A percentile compares a stretch with the other conserved stretches of the same genome.
These are phyloP conservation scores for Litchi chinensis DNA, from an alignment of 345 rosid genomes.

Conservation along the genomic window DNA sequence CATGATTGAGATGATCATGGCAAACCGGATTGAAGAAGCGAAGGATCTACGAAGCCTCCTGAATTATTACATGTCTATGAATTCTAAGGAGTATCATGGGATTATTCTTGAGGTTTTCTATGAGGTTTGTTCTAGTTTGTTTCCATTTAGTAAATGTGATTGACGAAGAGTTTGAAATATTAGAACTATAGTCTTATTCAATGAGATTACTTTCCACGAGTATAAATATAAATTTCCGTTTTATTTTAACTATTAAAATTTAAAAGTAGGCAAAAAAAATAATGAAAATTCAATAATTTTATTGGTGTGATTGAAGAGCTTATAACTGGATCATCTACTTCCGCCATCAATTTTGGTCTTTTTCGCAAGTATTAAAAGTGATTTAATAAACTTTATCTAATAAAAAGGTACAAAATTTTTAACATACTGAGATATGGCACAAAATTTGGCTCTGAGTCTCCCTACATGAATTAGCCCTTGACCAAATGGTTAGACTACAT, in stretches of 20 bases:
- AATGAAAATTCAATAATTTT: no score
- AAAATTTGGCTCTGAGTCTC: background rate
- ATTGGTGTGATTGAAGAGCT: no score
- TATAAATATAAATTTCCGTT: no score
- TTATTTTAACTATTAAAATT: no score
- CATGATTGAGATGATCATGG: slow-evolving; percentile 76
- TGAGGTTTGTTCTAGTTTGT: slow-evolving; percentile 74
- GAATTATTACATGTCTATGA: slow-evolving; percentile 82
- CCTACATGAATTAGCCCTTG: background rate
- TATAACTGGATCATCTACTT: no score
- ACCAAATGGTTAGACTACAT: background rate
- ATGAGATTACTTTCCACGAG: background rate
- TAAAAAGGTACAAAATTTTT: no score
- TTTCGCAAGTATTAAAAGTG: no score
- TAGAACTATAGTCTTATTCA: background rate
- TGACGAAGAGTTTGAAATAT: slow-evolving; percentile 16
- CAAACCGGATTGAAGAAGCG: slow-evolving; percentile 57
- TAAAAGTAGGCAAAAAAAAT: no score
- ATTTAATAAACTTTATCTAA: no score
- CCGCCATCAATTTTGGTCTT: no score
- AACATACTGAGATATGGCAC: no score
- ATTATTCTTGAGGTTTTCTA: slow-evolving; percentile 75
- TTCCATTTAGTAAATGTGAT: slow-evolving; percentile 53
- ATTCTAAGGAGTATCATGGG: slow-evolving; percentile 59
- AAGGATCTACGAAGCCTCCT: slow-evolving; percentile 76